Evolutionary conservation across 1,139 yeast genomes (phyloP), one percentile per base, ranked within the genome.

Genomic region (Blastobotrys indianensis): DNA sequence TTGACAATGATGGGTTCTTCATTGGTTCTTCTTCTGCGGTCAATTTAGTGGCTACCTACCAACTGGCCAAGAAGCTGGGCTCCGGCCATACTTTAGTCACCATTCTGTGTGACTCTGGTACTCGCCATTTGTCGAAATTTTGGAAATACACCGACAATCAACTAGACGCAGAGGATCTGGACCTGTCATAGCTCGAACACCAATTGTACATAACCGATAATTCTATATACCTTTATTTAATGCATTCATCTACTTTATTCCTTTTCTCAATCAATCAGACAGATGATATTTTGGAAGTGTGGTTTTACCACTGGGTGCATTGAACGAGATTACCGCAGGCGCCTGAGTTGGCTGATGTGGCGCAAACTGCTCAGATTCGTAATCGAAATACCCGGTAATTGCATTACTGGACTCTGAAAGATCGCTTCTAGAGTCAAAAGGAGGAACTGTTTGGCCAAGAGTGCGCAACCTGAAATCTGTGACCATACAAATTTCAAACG

Each of bases 21-120:
- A 76, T 90, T 64, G 98, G 98, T 4, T 82, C 94, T 32, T 85
- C 95, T 35, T 83, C 94, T 9, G 95, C 96, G 0, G 82, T 92
- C 29, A 88, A 90, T 61, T 90, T 96, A 44, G 96, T 86, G 1
- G 97, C 95, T 1, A 95, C 95, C 0, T 77, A 80, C 5, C 72
- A 78, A 53, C 66, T 77, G 4, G 95, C 96, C 0, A 68, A 73
- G 50, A 65, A 69, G 38, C 55, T 70, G 34, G 71, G 73, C 1
- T 82, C 82, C 0, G 94, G 92, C 1, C 78, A 83, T 44, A 76
- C 71, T 20, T 79, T 92, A 20, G 95, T 92, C 4, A 79, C 94
- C n/a, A 75, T 92, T 40, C 86, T 95, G 1, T 92, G 97, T 64
- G 98, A 92, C 63, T 80, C 94, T 3, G 98, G 98, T 0, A 71